A percentile compares a stretch with the other conserved stretches of the same genome.
These are phyloP conservation scores for Pochonia chlamydosporia DNA, from an alignment of 2,329 filamentous ascomycete genomes.

Conservation along the genomic window DNA sequence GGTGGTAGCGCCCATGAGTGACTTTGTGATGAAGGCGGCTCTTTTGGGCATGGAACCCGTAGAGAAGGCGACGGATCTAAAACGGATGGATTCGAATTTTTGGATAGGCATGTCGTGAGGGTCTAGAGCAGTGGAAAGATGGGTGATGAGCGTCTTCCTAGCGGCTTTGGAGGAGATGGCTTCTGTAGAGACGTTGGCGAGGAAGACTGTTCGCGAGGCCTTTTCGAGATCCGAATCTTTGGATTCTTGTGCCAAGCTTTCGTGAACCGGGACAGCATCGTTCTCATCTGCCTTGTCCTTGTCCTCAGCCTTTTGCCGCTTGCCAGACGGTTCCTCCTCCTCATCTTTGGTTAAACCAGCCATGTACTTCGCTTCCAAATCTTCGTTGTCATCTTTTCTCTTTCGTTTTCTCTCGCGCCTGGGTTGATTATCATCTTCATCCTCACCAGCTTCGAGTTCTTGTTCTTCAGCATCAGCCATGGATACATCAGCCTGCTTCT, in stretches of 20 bases:
- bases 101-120: conserved; percentile 48
- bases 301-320: conserved; percentile 43
- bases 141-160: conserved; percentile 69
- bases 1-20: conserved; percentile 85
- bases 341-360: conserved; percentile 56
- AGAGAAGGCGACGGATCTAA: conserved; percentile 86
- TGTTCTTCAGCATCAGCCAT: conserved; percentile 3
- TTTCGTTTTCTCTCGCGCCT: conserved; percentile 56
- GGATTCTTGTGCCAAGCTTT: conserved; percentile 47
- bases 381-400: conserved; percentile 61
- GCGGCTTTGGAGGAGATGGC: conserved; percentile 78
- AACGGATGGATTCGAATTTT: conserved; percentile 85
- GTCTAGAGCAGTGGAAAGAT: conserved; percentile 71
- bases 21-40: conserved; percentile 87
- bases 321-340: conserved; percentile 49
- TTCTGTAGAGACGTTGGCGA: conserved; percentile 81
- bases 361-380: conserved; percentile 67
- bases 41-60: conserved; percentile 76
- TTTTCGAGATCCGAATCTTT: conserved; percentile 66
- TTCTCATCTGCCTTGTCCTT: conserved; percentile 32
- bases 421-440: conserved; percentile 23
- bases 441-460: conserved; percentile 28
- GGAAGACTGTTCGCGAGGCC: conserved; percentile 82
- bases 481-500: background rate
- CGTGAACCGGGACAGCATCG: conserved; percentile 46